Evolutionary conservation across 495 filamentous ascomycete species (phyloP).

Genomic region (Talaromyces adpressus): DNA sequence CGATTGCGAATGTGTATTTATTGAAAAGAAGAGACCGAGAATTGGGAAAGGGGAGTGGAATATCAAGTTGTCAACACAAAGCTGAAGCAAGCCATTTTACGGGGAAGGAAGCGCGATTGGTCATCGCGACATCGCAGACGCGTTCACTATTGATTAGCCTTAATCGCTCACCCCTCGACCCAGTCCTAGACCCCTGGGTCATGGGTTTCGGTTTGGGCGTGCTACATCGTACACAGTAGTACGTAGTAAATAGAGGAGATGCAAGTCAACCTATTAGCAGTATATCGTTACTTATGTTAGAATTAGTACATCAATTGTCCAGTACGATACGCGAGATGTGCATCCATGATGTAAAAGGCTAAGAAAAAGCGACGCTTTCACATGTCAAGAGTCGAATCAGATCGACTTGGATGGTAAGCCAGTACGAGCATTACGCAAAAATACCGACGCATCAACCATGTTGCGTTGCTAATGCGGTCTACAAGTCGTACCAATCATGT

Average conservation of each 20-base stretch:
- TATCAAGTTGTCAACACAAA: neutral
- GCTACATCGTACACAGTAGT: neutral
- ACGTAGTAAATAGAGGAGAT: neutral
- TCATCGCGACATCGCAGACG: conserved; percentile 3
- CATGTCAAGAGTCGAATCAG: neutral
- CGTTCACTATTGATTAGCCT: neutral
- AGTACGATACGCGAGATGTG: neutral
- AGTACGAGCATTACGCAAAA: neutral
- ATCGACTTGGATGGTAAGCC: neutral
- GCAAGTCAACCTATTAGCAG: neutral
- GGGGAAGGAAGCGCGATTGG: conserved; percentile 3
- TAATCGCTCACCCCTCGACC: neutral
- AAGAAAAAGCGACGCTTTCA: neutral
- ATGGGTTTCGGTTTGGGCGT: neutral
- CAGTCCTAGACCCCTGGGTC: neutral
- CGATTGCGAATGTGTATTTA: neutral
- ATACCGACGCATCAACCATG: neutral
- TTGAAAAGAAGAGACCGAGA: neutral
- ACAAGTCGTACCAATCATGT: neutral
- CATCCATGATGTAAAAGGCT: too few relatives aligned
- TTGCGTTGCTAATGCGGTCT: neutral
- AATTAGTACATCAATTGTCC: neutral
- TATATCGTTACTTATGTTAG: neutral
- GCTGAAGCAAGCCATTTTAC: neutral
- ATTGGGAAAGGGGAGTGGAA: neutral